Percentiles rank a stretch among this genome's conserved stretches.
Conservation (phyloP, 225 moss, liverwort and hornwort genomes). For the Marchantia paleacea region DNA sequence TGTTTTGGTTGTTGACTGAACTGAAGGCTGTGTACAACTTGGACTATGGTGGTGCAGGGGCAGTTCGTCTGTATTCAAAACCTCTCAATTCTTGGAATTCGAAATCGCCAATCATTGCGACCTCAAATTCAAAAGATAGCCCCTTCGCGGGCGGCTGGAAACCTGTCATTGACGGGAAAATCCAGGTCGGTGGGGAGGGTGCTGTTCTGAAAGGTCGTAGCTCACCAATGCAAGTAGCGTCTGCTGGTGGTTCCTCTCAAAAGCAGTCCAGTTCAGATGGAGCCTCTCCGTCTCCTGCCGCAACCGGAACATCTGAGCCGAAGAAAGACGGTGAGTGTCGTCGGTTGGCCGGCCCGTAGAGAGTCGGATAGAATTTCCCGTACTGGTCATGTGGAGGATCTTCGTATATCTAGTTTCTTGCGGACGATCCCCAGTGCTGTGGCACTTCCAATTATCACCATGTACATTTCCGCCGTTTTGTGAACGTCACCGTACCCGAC, state of each 20-base stretch:
- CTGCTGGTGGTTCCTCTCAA: conserved; percentile 53
- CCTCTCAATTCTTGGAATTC: conserved; percentile 43
- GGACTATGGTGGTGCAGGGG: conserved; percentile 21
- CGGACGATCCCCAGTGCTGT: no score
- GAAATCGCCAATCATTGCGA: conserved; percentile 38
- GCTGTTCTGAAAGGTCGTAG: conserved; percentile 28
- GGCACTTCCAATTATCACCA: no score
- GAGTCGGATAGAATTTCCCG: no score
- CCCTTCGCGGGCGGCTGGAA: conserved; percentile 75
- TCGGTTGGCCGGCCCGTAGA: not conserved
- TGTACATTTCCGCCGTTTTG: no score
- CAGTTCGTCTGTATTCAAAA: conserved; percentile 36
- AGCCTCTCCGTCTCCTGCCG: conserved; percentile 59
- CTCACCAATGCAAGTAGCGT: conserved; percentile 59
- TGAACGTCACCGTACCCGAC: no score
- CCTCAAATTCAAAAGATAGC: conserved; percentile 45
- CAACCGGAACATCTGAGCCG: conserved; percentile 50
- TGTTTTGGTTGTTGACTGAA: not conserved
- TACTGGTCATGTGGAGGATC: no score
- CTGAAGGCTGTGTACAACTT: not conserved
- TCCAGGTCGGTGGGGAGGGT: conserved; percentile 57
- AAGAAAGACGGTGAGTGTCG: conserved; percentile 71
- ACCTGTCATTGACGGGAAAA: conserved; percentile 75
- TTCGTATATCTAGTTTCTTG: no score
- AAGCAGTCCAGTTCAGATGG: conserved; percentile 81